A percentile compares a stretch with the other conserved stretches of the same genome.
phyloP scores from a whole-genome alignment of 805 yeast genomes.

The Wickerhamomyces pijperi region DNA sequence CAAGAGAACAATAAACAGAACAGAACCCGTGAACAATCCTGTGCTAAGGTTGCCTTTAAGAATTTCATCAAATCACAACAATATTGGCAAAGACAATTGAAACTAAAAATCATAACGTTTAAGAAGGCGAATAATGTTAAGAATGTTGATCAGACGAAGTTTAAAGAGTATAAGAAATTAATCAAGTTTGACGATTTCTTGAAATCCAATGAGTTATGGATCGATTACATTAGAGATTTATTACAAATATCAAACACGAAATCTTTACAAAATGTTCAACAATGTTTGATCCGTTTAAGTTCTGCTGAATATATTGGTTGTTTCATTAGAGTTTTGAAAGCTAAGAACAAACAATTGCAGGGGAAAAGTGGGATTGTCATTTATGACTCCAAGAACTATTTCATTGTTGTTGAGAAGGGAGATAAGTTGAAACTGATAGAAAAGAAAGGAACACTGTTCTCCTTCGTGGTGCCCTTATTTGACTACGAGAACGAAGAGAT shows the following conservation, averaged over 20 bases:
- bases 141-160: slow-evolving; percentile 8
- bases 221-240: slow-evolving; percentile 49
- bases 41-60: slow-evolving; percentile 18
- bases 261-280: slow-evolving; percentile 13
- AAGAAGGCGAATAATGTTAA: slow-evolving; percentile 1
- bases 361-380: slow-evolving; percentile 68
- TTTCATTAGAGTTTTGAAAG: slow-evolving; percentile 41
- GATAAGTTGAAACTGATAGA: slow-evolving; percentile 41
- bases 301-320: slow-evolving; percentile 80
- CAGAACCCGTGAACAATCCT: slow-evolving; percentile 19
- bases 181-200: slow-evolving; percentile 39
- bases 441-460: slow-evolving; percentile 58
- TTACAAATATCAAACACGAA: slow-evolving; percentile 22
- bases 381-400: slow-evolving; percentile 73
- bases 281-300: slow-evolving; percentile 45
- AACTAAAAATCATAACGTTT: slow-evolving; percentile 14
- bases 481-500: slow-evolving; percentile 7
- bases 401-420: slow-evolving; percentile 42
- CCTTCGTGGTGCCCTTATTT: slow-evolving; percentile 30
- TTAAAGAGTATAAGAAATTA: slow-evolving; percentile 15
- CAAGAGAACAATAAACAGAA: slow-evolving; percentile 9
- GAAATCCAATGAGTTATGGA: slow-evolving; percentile 61
- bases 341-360: slow-evolving; percentile 43
- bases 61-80: slow-evolving; percentile 16
- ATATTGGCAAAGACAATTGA: slow-evolving; percentile 14